These are phyloP conservation scores for Penicillium sp. DNA, from an alignment of 2,329 filamentous ascomycete species.

Conservation along the genomic window DNA sequence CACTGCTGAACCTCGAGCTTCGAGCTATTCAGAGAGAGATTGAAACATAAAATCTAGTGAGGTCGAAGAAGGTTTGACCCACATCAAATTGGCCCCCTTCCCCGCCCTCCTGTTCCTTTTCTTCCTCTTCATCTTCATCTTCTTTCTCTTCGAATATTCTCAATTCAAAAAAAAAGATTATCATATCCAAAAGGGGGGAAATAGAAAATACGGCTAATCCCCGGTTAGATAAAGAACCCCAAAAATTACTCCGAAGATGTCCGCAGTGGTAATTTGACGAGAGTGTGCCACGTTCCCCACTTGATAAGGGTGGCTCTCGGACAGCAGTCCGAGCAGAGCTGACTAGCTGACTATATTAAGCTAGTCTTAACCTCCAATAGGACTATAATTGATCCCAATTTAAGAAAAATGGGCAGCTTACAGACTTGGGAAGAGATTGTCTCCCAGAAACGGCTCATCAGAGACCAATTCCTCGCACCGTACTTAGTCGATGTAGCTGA, in stretches of 20 bases:
- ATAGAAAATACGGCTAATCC: neutral
- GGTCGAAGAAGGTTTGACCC: slow-evolving; percentile 7
- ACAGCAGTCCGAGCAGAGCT: neutral
- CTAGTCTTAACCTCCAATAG: neutral
- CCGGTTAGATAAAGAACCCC: neutral
- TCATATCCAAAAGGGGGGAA: neutral
- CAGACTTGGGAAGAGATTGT: slow-evolving; percentile 35
- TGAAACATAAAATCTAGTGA: slow-evolving; percentile 5
- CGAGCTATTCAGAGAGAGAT: neutral
- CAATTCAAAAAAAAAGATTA: neutral
- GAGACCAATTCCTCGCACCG: slow-evolving; percentile 30
- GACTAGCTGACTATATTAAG: neutral
- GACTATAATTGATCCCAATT: too few species aligned
- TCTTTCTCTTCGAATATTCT: neutral
- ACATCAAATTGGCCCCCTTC: slow-evolving; percentile 1
- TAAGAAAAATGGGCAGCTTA: slow-evolving; percentile 18
- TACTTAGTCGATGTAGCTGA: slow-evolving; percentile 30
- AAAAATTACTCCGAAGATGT: neutral
- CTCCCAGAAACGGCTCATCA: slow-evolving; percentile 27
- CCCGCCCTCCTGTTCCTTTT: neutral
- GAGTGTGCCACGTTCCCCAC: neutral
- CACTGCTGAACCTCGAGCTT: too few species aligned
- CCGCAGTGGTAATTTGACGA: neutral
- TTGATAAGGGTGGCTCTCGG: slow-evolving; percentile 1
- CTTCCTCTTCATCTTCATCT: neutral